Percentiles rank a stretch among this genome's conserved stretches.
These are phyloP conservation scores for Boletus vinaceobasis DNA, from an alignment of 768 basidiomycete genomes.

Conservation along the genomic window DNA sequence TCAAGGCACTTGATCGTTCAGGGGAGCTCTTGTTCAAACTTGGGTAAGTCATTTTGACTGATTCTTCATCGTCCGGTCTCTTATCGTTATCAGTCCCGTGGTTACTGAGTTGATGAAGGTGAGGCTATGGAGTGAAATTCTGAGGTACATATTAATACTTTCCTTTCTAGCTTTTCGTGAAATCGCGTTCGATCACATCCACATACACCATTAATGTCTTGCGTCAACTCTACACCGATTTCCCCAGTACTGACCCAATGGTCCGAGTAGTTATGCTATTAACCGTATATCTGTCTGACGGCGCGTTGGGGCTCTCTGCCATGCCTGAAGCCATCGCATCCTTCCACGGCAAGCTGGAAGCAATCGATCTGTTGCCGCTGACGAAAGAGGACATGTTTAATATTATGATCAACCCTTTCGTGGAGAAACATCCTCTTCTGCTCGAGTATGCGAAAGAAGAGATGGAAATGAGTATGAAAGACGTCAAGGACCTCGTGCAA, in stretches of 20 bases:
- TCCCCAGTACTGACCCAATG: constrained; percentile 55
- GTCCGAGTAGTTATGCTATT: constrained; percentile 75
- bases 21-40: constrained; percentile 68
- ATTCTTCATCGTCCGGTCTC: background rate
- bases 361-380: constrained; percentile 52
- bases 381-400: constrained; percentile 57
- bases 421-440: constrained; percentile 52
- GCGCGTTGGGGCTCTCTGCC: constrained; percentile 25
- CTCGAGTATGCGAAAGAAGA: constrained; percentile 47
- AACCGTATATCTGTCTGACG: constrained; percentile 50
- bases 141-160: constrained; percentile 1
- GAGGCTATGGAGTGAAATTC: constrained; percentile 1
- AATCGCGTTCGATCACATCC: constrained; percentile 61
- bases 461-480: constrained; percentile 42
- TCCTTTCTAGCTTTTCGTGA: constrained; percentile 57
- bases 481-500: constrained; percentile 46
- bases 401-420: constrained; percentile 66
- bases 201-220: constrained; percentile 48
- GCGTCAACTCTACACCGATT: constrained; percentile 62
- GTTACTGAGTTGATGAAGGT: constrained; percentile 71
- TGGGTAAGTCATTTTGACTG: constrained; percentile 39
- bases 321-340: constrained; percentile 26
- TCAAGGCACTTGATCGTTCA: constrained; percentile 63
- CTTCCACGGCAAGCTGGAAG: constrained; percentile 51
- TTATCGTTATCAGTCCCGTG: constrained; percentile 32